These are phyloP conservation scores for Rhizopus arrhizus DNA, from an alignment of 371 early-diverging fungal species.

Conservation along the genomic window DNA sequence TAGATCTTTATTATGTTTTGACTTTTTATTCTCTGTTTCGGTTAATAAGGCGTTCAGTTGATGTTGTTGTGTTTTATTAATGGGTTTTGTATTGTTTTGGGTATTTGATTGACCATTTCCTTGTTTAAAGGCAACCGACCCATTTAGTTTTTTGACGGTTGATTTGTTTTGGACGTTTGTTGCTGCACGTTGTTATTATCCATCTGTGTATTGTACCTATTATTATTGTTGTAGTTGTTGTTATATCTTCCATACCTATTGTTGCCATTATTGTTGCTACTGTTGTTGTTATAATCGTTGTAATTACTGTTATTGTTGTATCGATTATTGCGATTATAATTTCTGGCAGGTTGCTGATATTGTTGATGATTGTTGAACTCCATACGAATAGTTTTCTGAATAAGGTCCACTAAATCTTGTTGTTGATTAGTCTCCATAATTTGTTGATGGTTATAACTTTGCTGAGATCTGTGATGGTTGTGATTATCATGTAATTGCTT, in stretches of 20 bases:
- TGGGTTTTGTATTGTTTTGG: not conserved
- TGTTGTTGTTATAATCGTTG: no score
- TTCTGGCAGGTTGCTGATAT: no score
- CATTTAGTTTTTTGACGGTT: conserved; percentile 9
- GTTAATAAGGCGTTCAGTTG: no score
- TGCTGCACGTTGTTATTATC: not conserved
- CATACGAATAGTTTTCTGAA: not conserved
- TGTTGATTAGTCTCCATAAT: not conserved
- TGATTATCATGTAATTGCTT: no score
- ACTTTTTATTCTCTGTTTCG: no score
- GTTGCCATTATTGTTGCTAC: no score
- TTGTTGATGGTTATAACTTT: not conserved
- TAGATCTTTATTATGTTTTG: no score
- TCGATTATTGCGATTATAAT: no score
- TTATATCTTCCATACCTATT: no score
- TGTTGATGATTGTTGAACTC: not conserved
- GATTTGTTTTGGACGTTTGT: not conserved
- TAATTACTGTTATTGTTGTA: not conserved
- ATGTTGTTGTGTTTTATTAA: no score
- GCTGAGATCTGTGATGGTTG: not conserved
- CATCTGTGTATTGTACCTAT: no score
- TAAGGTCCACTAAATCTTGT: not conserved
- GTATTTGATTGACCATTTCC: not conserved
- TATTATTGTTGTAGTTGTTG: no score
- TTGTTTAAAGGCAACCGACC: not conserved